Evolutionary conservation across 257 asterid genomes (phyloP).

Genomic region (Lavandula angustifolia): DNA sequence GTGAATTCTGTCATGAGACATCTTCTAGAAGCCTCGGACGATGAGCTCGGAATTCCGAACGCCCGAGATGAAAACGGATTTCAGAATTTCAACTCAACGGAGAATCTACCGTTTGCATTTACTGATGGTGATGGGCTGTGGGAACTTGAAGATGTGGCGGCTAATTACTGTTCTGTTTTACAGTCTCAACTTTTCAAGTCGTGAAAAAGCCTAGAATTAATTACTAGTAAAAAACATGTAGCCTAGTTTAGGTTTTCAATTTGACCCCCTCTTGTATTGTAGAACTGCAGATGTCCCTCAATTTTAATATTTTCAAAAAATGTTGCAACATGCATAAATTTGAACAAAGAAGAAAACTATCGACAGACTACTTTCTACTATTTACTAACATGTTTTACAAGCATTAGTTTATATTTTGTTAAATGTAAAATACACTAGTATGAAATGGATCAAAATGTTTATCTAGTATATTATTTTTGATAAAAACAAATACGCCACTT

Average conservation of each 20-base stretch:
- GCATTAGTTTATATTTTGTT: too few relatives aligned
- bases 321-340: too few relatives aligned
- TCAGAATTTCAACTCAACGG: constrained; percentile 6
- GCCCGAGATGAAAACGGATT: constrained; percentile 24
- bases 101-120: constrained; percentile 18
- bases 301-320: too few relatives aligned
- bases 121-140: constrained; percentile 40
- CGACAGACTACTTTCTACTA: too few relatives aligned
- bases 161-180: constrained; percentile 51
- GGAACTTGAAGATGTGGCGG: constrained; percentile 64
- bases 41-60: constrained; percentile 64
- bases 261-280: constrained; percentile 32
- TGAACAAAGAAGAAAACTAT: too few relatives aligned
- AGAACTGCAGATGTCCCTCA: constrained; percentile 29
- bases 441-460: too few relatives aligned
- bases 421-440: too few relatives aligned
- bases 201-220: background rate
- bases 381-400: too few relatives aligned
- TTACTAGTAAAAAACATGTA: constrained; percentile 20
- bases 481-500: too few relatives aligned
- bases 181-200: constrained; percentile 55
- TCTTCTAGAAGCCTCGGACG: constrained; percentile 71
- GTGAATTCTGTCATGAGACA: constrained; percentile 65
- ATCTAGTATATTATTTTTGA: too few relatives aligned
- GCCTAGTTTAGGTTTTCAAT: constrained; percentile 36